Evolutionary conservation across 805 yeast genomes (phyloP), one percentile per base, ranked within the genome.

Genomic region (Metschnikowia reukaufii): DNA sequence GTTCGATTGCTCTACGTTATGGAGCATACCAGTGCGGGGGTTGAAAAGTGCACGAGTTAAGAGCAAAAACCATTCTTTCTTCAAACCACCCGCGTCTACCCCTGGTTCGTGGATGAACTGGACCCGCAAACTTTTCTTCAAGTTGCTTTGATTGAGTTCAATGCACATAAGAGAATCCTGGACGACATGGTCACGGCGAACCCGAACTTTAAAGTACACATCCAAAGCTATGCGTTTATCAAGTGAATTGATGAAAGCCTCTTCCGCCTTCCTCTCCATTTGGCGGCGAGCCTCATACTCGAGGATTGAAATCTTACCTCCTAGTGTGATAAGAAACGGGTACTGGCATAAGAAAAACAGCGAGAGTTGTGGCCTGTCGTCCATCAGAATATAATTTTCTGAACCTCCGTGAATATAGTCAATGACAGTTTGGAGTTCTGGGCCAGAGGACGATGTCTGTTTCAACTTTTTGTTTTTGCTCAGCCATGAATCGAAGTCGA

Each of bases 41-140:
- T 77, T 78, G 60, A 91, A 86, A 1, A 92, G 63, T 20, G 84
- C 84, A 48, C 78, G 79, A 1, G 87, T 82, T 33, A 94, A 68
- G 33, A 91, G 66, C 39, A 82, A 71, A 64, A 94, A 91, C 99
- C 99, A 92, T 60, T 92, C 99, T 60, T 90, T 91, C 57, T 85
- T 81, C 48, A 92, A 73, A 0, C 99, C 99, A 2, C 99, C 98
- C 0, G 90, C 97, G 68, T 92, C 99, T 18, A 92, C 79, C 0
- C 98, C 99, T 0, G 91, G 95, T 60, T 92, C 99, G 49, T 83
- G 83, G 4, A 84, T 68, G 63, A 94, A 92, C 57, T 87, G 91
- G 7, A 94, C 84, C 51, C 81, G 77, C 25, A 92, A 65, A 1
- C 88, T 78, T 59, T 91, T 90, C 56, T 85, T 82, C 48, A 90